phyloP scores from a whole-genome alignment of 2,329 filamentous ascomycete species.

The Zopfia rhizophila region DNA sequence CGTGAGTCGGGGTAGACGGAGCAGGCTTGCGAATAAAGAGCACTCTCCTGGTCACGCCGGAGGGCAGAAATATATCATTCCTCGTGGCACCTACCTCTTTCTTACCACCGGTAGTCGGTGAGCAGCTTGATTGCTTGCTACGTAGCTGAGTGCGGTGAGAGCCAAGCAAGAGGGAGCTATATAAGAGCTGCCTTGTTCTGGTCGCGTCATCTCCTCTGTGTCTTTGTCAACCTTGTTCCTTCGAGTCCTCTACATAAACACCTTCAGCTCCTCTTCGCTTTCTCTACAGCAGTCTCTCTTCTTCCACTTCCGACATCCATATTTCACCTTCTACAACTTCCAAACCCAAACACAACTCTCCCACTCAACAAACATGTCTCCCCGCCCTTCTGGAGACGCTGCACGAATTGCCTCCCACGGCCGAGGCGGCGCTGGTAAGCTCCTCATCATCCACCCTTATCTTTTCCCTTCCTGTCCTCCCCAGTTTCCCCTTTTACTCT shows the following conservation, averaged over 20 bases:
- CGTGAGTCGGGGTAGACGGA: too few relatives aligned
- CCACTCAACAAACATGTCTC: constrained; percentile 27
- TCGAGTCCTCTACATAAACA: constrained; percentile 9
- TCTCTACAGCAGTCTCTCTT: not conserved
- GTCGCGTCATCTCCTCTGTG: constrained; percentile 24
- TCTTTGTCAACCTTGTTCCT: constrained; percentile 24
- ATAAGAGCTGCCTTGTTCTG: constrained; percentile 21
- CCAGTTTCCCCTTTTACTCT: not conserved
- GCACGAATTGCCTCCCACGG: constrained; percentile 68
- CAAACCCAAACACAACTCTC: not conserved
- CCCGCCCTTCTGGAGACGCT: constrained; percentile 26
- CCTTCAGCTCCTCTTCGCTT: not conserved
- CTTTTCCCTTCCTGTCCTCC: constrained; percentile 9
- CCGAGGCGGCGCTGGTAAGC: constrained; percentile 76
- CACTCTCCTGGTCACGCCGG: constrained; percentile 34
- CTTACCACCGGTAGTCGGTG: not conserved
- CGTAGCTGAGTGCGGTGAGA: constrained; percentile 8
- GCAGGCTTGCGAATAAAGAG: too few relatives aligned
- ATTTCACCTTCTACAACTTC: not conserved
- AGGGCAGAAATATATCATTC: constrained; percentile 30
- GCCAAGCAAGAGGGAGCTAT: constrained; percentile 12
- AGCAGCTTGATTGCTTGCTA: too few relatives aligned
- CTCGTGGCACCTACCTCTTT: constrained; percentile 11
- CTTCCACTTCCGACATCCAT: not conserved
- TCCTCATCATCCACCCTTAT: not conserved